Evolutionary conservation across 176 grass and related monocot species (phyloP).

Genomic region (Avena insularis): DNA sequence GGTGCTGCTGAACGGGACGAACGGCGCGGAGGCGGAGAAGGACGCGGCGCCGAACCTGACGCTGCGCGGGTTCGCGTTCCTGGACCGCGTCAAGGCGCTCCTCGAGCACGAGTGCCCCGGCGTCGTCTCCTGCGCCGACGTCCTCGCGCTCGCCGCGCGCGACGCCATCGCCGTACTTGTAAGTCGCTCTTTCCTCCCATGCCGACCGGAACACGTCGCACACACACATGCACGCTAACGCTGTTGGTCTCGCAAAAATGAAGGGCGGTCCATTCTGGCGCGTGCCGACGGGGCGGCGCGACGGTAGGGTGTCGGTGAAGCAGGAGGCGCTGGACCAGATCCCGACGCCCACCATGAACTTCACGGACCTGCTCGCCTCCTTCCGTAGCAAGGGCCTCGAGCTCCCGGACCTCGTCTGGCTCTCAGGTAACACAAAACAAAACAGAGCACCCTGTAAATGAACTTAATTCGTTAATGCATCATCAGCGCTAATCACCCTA

Average conservation of each 20-base stretch:
- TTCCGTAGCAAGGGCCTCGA: too few relatives aligned
- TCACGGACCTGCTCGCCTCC: too few relatives aligned
- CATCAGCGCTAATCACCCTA: too few relatives aligned
- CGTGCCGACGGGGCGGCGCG: conserved; percentile 84
- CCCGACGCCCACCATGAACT: too few relatives aligned
- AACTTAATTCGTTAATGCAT: background rate
- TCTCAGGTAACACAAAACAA: too few relatives aligned
- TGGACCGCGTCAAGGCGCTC: conserved; percentile 72
- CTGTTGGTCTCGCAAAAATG: background rate
- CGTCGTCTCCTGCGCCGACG: conserved; percentile 91
- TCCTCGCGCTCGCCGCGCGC: conserved; percentile 57
- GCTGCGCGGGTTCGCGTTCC: conserved; percentile 79
- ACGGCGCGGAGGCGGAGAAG: conserved; percentile 62
- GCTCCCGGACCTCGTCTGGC: too few relatives aligned
- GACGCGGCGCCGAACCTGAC: conserved; percentile 68
- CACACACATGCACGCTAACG: too few relatives aligned
- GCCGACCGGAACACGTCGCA: too few relatives aligned
- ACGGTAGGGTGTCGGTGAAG: conserved; percentile 60
- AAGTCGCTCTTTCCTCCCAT: background rate
- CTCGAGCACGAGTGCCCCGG: conserved; percentile 90
- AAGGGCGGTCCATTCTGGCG: conserved; percentile 89
- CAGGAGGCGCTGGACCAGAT: too few relatives aligned
- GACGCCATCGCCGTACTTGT: conserved; percentile 48
- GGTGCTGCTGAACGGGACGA: conserved; percentile 75
- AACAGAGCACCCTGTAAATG: too few relatives aligned